Percentiles rank a stretch among this genome's conserved stretches.
Conservation (phyloP, 768 basidiomycete species). For the Lactarius pseudohatsudake region DNA sequence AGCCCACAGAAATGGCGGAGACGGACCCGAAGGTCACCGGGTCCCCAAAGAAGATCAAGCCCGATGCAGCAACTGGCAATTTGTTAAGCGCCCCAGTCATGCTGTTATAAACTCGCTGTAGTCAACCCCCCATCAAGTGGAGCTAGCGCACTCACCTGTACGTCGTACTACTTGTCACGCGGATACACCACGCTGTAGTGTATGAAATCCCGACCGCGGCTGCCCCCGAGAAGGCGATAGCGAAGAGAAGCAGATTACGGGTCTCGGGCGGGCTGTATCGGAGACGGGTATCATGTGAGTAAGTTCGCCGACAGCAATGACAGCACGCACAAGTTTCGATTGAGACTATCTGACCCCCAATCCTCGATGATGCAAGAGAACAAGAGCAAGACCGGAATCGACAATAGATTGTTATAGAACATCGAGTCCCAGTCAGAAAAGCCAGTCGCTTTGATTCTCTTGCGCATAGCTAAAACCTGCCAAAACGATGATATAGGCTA, state of each 20-base stretch:
- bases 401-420: slow-evolving; percentile 97
- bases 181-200: slow-evolving; percentile 97
- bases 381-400: slow-evolving; percentile 83
- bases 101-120: slow-evolving; percentile 43
- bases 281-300: background rate
- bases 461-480: slow-evolving; percentile 94
- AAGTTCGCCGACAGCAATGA: background rate
- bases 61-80: slow-evolving; percentile 97
- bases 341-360: slow-evolving; percentile 79
- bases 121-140: slow-evolving; percentile 7
- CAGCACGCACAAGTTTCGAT: slow-evolving; percentile 78
- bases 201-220: slow-evolving; percentile 98
- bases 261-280: slow-evolving; percentile 73
- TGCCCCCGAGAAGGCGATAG: slow-evolving; percentile 96
- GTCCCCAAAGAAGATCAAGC: slow-evolving; percentile 97
- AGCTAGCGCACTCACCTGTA: slow-evolving; percentile 67
- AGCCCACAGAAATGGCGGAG: slow-evolving; percentile 83
- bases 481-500: background rate
- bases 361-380: slow-evolving; percentile 86
- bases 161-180: slow-evolving; percentile 96
- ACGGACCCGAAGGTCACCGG: slow-evolving; percentile 84
- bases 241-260: slow-evolving; percentile 73
- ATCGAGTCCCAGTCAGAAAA: slow-evolving; percentile 99
- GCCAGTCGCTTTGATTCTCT: slow-evolving; percentile 90
- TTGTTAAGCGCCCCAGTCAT: slow-evolving; percentile 99